Evolutionary conservation across 208 protist species (phyloP), one percentile per base, ranked within the genome.

Genomic region (Crithidia brevicula): DNA sequence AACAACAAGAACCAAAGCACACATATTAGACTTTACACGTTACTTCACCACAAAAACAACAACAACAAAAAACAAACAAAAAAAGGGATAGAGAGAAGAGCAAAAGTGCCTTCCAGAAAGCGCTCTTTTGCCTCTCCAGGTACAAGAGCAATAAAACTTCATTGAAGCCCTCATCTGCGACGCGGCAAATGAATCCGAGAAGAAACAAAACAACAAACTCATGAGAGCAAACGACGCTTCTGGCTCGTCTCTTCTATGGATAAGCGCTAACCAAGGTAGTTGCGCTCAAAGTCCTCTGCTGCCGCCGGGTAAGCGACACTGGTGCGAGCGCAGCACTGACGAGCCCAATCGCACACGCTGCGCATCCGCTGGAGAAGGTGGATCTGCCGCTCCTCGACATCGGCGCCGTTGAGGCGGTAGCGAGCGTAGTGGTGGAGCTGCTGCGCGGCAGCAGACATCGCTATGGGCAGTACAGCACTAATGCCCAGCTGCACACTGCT

Each of bases 281-380:
- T 43, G 0, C 53, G 67, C 71, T 86, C 81, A 60, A 86, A 83
- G 52, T 78, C 67, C 15, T 67, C 74, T 6, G 77, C 79, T 7
- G 83, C 79, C 1, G 62, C 11, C 2, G 83, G 77, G 46, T 75
- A 79, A 23, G 40, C 57, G 1, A 70, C 67, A 38, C 67, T 81
- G 25, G 54, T 68, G 36, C 59, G 63, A 7, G 43, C 72, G 57
- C 83, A 86, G 77, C 83, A 90, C 42, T 77, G 72, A 13, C 81
- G 83, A 43, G 84, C 81, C 83, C 87, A 90, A 52, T 67, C 64
- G 15, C 60, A 62, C 54, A 93, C 56, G n/a, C 36, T 45, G 63
- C 82, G 78, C 79, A 82, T 85, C n/a, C 64, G 72, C 54, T 78
- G 79, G 30, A 80, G 59, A 33, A 90, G 58, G 28, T 60, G 60